Conservation (phyloP, 2,329 filamentous ascomycete genomes). For the Beauveria asiatica region DNA sequence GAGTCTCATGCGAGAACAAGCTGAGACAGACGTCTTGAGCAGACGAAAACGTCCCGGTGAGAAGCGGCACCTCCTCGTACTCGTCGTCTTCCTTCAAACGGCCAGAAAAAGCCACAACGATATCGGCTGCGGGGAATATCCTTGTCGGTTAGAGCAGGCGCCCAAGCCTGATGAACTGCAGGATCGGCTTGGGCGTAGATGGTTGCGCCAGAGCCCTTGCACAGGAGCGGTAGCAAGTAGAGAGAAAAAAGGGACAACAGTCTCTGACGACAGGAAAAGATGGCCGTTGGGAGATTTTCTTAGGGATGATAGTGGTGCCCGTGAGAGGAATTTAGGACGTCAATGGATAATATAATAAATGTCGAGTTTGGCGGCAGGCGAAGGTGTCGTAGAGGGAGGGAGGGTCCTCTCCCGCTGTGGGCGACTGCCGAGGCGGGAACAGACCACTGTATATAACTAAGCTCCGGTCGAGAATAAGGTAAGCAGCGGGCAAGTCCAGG, state of each 20-base stretch:
- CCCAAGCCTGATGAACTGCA: neutral
- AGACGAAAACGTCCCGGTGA: neutral
- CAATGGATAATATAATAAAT: neutral
- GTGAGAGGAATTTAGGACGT: neutral
- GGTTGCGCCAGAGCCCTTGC: neutral
- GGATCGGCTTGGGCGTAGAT: too few species aligned
- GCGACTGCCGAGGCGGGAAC: neutral
- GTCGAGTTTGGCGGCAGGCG: neutral
- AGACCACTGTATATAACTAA: neutral
- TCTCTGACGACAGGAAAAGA: neutral
- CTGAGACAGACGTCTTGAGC: neutral
- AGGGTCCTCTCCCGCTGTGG: neutral
- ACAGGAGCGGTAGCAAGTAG: neutral
- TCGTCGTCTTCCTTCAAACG: neutral
- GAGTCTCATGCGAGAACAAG: neutral
- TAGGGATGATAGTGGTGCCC: neutral
- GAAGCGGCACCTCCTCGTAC: neutral
- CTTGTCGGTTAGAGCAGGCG: neutral
- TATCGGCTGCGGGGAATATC: constrained; percentile 6
- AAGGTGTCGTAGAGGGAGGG: constrained; percentile 1
- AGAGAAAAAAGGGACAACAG: neutral
- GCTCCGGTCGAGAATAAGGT: neutral
- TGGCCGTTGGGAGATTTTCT: neutral
- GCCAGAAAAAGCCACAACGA: neutral
- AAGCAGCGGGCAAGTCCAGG: neutral